Evolutionary conservation across 2,329 filamentous ascomycete species (phyloP).

Genomic region (Mycogone perniciosa): DNA sequence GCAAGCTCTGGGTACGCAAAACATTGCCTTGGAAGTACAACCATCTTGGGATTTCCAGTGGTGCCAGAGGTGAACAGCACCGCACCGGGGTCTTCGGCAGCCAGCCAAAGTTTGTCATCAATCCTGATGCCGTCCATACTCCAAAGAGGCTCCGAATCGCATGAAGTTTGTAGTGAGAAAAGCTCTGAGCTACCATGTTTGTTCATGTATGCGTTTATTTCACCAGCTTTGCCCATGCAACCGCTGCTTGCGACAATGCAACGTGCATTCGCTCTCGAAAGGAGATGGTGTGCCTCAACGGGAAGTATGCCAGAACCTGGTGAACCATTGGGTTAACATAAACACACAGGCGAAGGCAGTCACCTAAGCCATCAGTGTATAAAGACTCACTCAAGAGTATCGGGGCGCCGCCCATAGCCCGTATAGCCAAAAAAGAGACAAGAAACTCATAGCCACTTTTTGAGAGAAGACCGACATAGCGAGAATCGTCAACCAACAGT

Average conservation of each 20-base stretch:
- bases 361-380: background rate
- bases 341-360: background rate
- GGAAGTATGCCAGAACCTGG: slow-evolving; percentile 10
- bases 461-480: slow-evolving; percentile 11
- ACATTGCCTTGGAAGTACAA: slow-evolving; percentile 45
- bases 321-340: background rate
- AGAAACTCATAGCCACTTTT: slow-evolving; percentile 17
- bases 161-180: background rate
- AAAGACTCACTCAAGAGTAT: slow-evolving; percentile 10
- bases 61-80: slow-evolving; percentile 58
- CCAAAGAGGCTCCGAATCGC: background rate
- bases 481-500: background rate
- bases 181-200: background rate
- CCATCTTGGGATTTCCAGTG: slow-evolving; percentile 70
- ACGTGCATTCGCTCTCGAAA: slow-evolving; percentile 1
- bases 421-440: slow-evolving; percentile 17
- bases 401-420: slow-evolving; percentile 14
- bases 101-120: background rate
- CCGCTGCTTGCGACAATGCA: slow-evolving; percentile 2
- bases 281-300: slow-evolving; percentile 7
- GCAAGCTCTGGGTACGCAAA: background rate
- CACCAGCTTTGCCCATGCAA: background rate
- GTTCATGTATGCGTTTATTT: background rate
- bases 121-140: background rate
- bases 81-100: slow-evolving; percentile 9